Conservation (phyloP, 345 rosid species). For the Adansonia digitata region DNA sequence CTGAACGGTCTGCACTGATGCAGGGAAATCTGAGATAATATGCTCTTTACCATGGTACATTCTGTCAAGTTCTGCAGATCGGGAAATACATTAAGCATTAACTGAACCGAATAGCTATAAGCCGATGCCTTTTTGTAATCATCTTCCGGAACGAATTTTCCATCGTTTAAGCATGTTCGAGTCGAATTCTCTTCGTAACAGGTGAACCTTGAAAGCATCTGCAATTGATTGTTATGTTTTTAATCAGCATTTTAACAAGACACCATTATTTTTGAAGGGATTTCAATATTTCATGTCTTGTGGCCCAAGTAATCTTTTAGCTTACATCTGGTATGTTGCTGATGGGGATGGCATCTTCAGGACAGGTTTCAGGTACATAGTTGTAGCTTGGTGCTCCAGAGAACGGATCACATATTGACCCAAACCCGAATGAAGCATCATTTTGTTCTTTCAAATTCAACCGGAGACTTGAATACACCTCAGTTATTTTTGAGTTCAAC, state of each 20-base stretch:
- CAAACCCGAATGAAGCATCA: background rate
- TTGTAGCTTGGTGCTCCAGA: background rate
- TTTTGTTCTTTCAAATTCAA: background rate
- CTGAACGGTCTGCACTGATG: conserved; percentile 46
- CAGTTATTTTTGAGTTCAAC: background rate
- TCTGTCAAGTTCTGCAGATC: conserved; percentile 43
- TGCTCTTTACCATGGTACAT: conserved; percentile 39
- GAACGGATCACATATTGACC: conserved; percentile 1
- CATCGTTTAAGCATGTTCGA: conserved; percentile 30
- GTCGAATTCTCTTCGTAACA: conserved; percentile 33
- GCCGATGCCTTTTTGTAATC: conserved; percentile 39
- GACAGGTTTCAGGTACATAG: background rate
- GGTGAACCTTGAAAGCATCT: conserved; percentile 52
- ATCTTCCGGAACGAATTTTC: conserved; percentile 41
- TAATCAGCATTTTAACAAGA: background rate
- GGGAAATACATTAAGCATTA: conserved; percentile 42
- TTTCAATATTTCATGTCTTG: background rate
- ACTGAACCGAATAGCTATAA: conserved; percentile 41
- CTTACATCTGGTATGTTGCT: conserved; percentile 9
- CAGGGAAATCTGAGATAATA: conserved; percentile 31
- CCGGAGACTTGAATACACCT: background rate
- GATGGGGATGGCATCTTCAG: conserved; percentile 6
- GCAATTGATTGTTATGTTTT: background rate
- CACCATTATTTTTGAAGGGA: too few relatives aligned
- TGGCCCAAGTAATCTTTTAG: background rate